These are phyloP conservation scores for Diplodia intermedia DNA, from an alignment of 2,329 filamentous ascomycete species.

Conservation along the genomic window DNA sequence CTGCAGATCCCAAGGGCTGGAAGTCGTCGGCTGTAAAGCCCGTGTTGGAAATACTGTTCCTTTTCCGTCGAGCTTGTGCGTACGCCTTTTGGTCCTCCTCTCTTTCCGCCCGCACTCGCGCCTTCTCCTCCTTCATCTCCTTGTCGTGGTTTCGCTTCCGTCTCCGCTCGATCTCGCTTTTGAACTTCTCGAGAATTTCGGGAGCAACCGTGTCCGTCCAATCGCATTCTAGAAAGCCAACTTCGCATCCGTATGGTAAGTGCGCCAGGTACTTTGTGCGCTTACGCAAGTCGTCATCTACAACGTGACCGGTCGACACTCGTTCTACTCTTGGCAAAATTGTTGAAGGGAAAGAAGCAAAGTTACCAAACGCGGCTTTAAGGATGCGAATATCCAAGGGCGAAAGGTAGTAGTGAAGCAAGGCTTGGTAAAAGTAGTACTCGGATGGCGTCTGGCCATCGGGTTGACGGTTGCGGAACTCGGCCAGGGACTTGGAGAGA, in stretches of 20 bases:
- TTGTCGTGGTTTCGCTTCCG: constrained; percentile 83
- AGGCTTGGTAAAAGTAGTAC: constrained; percentile 88
- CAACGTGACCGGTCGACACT: constrained; percentile 84
- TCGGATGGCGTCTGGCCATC: constrained; percentile 57
- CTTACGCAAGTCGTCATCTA: constrained; percentile 84
- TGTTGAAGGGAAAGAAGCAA: constrained; percentile 81
- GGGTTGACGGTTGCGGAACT: constrained; percentile 42
- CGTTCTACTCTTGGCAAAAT: constrained; percentile 87
- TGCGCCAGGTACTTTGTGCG: constrained; percentile 87
- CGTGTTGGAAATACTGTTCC: constrained; percentile 60
- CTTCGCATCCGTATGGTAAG: constrained; percentile 87
- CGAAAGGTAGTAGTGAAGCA: constrained; percentile 87
- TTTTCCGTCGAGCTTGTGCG: constrained; percentile 67
- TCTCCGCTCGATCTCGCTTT: constrained; percentile 76
- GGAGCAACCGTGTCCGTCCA: constrained; percentile 88
- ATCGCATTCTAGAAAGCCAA: constrained; percentile 90
- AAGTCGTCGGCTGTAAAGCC: constrained; percentile 60
- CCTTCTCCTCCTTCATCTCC: constrained; percentile 83
- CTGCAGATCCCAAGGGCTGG: constrained; percentile 45
- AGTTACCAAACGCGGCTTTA: constrained; percentile 85
- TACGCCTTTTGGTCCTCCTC: constrained; percentile 72
- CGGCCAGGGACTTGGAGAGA: constrained; percentile 28
- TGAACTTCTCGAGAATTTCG: constrained; percentile 76
- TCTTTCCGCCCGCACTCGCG: constrained; percentile 80
- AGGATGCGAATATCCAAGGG: constrained; percentile 91